Evolutionary conservation across 2,329 filamentous ascomycete species (phyloP).

Genomic region (Colletotrichum sp.): DNA sequence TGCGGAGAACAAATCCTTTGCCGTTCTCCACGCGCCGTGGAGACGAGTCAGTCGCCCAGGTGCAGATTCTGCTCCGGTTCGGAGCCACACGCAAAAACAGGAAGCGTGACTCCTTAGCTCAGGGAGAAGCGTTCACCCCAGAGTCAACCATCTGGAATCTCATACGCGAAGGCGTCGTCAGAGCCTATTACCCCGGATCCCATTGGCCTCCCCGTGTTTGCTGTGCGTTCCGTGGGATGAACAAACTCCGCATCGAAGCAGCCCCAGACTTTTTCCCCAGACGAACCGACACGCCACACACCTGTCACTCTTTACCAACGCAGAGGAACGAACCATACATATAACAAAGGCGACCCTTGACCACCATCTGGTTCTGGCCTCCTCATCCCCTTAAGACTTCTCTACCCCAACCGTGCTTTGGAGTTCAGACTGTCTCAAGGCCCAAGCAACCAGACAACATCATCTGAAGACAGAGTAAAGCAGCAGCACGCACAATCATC

Average conservation of each 20-base stretch:
- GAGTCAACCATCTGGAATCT: not conserved
- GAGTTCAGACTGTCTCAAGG: conserved; percentile 5
- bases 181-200: conserved; percentile 10
- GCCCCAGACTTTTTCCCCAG: conserved; percentile 22
- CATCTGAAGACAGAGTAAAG: not conserved
- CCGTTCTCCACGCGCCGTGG: conserved; percentile 12
- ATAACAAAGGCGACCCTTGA: conserved; percentile 19
- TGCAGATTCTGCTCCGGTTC: conserved; percentile 22
- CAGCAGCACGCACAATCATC: not conserved
- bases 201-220: not conserved
- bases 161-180: not conserved
- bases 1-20: conserved; percentile 9
- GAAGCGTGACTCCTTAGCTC: not conserved
- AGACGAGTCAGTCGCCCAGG: conserved; percentile 9
- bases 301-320: not conserved
- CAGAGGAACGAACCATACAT: not conserved
- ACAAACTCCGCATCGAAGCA: conserved; percentile 6
- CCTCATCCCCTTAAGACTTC: not conserved
- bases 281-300: conserved; percentile 6
- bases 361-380: not conserved
- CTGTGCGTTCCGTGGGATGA: not conserved
- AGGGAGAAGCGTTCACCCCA: conserved; percentile 22
- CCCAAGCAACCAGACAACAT: not conserved
- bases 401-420: not conserved
- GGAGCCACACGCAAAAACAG: conserved; percentile 2